These are phyloP conservation scores for Xylariaceae sp. DNA, from an alignment of 2,329 filamentous ascomycete species.

Conservation along the genomic window DNA sequence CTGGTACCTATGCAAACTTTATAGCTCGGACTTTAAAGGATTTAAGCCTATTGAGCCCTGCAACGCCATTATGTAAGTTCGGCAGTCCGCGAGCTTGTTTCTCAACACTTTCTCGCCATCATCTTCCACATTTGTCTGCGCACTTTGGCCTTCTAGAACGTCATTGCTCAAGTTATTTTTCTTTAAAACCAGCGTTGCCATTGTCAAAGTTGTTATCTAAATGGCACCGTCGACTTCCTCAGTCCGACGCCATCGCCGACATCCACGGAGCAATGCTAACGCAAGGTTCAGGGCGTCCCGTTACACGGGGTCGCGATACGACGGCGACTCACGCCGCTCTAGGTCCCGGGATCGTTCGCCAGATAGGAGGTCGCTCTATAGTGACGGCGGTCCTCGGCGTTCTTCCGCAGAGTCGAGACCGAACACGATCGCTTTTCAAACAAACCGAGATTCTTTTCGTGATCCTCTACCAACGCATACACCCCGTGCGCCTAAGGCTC, in stretches of 20 bases:
- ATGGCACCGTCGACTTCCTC: neutral
- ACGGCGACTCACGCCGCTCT: constrained; percentile 55
- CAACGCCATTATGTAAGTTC: constrained; percentile 21
- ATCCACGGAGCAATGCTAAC: constrained; percentile 11
- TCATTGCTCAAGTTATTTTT: neutral
- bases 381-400: constrained; percentile 63
- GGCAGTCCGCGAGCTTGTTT: neutral
- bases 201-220: neutral
- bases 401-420: constrained; percentile 54
- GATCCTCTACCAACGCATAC: constrained; percentile 60
- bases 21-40: neutral
- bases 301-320: constrained; percentile 55
- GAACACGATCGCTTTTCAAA: constrained; percentile 55
- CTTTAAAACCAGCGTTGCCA: neutral
- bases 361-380: constrained; percentile 49
- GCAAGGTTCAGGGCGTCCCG: constrained; percentile 41
- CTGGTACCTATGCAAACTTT: constrained; percentile 11
- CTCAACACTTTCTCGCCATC: neutral
- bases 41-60: neutral
- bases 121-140: neutral
- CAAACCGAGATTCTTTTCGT: constrained; percentile 53
- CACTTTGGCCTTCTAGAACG: too few species aligned
- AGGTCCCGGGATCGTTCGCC: constrained; percentile 66
- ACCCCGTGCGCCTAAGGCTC: constrained; percentile 74
- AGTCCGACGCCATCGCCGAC: neutral